Conservation (phyloP, 306 rosid genomes). For the Erythrophleum fordii region DNA sequence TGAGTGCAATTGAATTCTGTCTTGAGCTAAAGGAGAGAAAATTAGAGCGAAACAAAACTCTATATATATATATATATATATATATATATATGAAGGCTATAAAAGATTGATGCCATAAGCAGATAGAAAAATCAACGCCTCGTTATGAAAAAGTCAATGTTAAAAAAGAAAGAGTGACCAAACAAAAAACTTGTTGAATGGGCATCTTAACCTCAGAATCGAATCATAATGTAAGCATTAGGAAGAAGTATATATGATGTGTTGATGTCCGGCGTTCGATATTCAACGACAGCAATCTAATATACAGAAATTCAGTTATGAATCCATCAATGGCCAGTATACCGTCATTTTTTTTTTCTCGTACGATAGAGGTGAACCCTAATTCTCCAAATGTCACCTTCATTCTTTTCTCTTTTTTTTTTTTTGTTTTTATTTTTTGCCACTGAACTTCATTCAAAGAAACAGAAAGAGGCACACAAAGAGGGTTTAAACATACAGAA, state of each 20-base stretch:
- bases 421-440: no score
- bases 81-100: no score
- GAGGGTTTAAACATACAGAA: no score
- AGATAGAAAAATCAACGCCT: not conserved
- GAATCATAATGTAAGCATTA: no score
- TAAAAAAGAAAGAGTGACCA: not conserved
- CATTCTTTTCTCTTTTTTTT: no score
- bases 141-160: not conserved
- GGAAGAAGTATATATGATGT: not conserved
- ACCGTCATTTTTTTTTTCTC: not conserved
- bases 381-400: not conserved
- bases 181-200: not conserved
- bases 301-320: no score
- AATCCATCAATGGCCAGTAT: not conserved
- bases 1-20: not conserved
- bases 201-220: not conserved
- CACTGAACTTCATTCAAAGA: no score
- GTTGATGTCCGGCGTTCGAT: not conserved
- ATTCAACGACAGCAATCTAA: no score
- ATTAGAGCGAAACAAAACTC: not conserved
- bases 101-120: not conserved
- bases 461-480: no score
- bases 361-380: not conserved
- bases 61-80: no score
- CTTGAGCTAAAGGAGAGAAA: no score